Conservation (phyloP, 129 eudicot genomes). For the Saposhnikovia divaricata region DNA sequence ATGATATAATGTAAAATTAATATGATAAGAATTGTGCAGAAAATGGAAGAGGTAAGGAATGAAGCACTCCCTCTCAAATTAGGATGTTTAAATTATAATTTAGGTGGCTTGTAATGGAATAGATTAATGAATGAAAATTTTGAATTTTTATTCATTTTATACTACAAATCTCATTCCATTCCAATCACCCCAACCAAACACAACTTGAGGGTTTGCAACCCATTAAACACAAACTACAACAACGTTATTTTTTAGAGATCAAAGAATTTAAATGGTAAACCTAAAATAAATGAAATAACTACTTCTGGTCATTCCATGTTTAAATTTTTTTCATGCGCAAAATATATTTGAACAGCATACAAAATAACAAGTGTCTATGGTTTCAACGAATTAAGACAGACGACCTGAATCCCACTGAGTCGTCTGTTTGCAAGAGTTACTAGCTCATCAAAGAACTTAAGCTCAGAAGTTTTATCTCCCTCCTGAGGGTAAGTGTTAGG, state of each 20-base stretch:
- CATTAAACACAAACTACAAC: background rate
- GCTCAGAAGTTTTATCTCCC: conserved; percentile 25
- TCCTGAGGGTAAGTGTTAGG: conserved; percentile 48
- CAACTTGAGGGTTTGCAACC: background rate
- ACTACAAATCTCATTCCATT: no score
- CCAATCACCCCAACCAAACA: no score
- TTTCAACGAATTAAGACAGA: background rate
- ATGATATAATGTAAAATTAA: no score
- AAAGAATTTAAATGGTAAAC: background rate
- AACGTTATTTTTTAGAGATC: background rate
- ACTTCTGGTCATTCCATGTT: background rate
- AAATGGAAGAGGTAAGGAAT: no score
- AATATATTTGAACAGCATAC: conserved; percentile 1
- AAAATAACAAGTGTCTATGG: background rate
- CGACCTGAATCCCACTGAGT: conserved; percentile 61
- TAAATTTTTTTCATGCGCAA: background rate
- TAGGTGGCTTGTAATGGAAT: no score
- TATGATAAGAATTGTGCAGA: no score
- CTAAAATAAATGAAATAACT: background rate
- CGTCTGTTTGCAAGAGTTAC: conserved; percentile 47
- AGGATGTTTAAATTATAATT: no score
- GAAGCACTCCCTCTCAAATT: no score
- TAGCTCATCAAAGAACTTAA: conserved; percentile 64
- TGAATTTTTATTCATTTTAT: no score
- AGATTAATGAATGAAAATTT: no score